These are phyloP conservation scores for Rhizopogon sp. DNA, from an alignment of 768 basidiomycete genomes.

Conservation along the genomic window DNA sequence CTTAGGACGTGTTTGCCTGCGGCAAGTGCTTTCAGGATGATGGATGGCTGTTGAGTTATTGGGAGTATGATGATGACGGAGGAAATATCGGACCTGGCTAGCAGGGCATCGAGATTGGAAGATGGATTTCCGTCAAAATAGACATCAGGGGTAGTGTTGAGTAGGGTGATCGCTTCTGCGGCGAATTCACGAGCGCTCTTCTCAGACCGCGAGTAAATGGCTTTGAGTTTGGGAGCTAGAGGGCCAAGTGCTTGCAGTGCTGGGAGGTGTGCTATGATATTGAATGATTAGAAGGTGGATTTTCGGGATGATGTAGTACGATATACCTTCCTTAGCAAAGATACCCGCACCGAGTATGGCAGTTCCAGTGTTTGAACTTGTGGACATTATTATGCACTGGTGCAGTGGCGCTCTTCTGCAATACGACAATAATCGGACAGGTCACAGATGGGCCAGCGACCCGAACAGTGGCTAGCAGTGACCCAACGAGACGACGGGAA, in stretches of 20 bases:
- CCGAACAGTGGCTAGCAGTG: too few species aligned
- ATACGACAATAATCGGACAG: too few species aligned
- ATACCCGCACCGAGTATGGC: conserved; percentile 82
- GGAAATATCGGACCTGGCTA: conserved; percentile 62
- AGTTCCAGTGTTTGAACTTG: conserved; percentile 38
- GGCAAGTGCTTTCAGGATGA: conserved; percentile 57
- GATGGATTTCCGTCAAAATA: conserved; percentile 52
- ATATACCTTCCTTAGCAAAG: conserved; percentile 66
- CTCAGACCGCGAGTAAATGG: conserved; percentile 78
- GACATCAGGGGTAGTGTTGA: conserved; percentile 37
- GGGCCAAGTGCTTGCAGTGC: conserved; percentile 52
- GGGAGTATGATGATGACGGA: conserved; percentile 76
- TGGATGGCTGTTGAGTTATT: conserved; percentile 65
- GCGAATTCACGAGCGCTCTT: conserved; percentile 53
- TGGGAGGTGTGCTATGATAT: conserved; percentile 66
- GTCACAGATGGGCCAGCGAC: too few species aligned
- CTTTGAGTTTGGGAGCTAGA: conserved; percentile 46
- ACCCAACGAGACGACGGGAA: neutral
- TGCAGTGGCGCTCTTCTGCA: neutral
- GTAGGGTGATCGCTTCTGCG: conserved; percentile 35
- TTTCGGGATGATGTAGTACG: conserved; percentile 9
- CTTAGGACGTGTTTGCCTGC: conserved; percentile 87
- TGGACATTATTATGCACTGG: conserved; percentile 29
- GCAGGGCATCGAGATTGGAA: conserved; percentile 52
- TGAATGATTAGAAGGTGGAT: conserved; percentile 16